Evolutionary conservation across 352 stramenopile species (phyloP).

Genomic region (Aphanomyces cochlioides): DNA sequence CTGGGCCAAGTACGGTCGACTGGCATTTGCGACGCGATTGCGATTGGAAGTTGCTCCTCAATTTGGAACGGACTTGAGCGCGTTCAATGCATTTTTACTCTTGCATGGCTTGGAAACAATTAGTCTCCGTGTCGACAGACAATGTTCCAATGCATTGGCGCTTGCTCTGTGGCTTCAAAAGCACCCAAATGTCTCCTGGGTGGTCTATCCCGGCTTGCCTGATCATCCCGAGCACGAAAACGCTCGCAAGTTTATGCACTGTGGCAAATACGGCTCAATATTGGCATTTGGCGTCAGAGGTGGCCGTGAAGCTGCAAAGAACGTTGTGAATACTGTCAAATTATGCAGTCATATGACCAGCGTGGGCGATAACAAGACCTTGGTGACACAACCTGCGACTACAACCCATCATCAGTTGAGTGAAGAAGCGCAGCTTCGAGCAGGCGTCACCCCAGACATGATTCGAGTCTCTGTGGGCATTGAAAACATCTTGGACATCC

Average conservation of each 20-base stretch:
- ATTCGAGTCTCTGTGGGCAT: conserved; percentile 91
- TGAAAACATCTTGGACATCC: conserved; percentile 90
- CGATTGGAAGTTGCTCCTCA: conserved; percentile 62
- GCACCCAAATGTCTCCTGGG: conserved; percentile 89
- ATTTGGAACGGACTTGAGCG: conserved; percentile 88
- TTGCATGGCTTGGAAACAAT: conserved; percentile 96
- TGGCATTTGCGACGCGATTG: conserved; percentile 38
- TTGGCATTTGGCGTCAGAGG: conserved; percentile 93
- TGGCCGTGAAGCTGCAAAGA: conserved; percentile 67
- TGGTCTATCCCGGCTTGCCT: conserved; percentile 89
- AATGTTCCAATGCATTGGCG: conserved; percentile 91
- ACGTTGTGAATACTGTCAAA: conserved; percentile 91
- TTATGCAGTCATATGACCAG: conserved; percentile 94
- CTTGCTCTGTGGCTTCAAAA: conserved; percentile 87
- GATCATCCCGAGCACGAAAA: conserved; percentile 88
- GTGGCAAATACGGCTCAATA: conserved; percentile 72
- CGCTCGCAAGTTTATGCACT: conserved; percentile 61
- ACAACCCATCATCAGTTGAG: conserved; percentile 94
- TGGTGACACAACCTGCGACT: conserved; percentile 92
- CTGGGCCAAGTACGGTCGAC: conserved; percentile 25
- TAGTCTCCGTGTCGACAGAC: conserved; percentile 88
- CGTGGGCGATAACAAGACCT: conserved; percentile 89
- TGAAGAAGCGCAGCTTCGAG: conserved; percentile 75
- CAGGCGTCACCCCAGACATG: conserved; percentile 91
- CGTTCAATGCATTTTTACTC: conserved; percentile 92